A percentile compares a stretch with the other conserved stretches of the same genome.
Conservation (phyloP, 2,329 filamentous ascomycete species). For the Arthrobotrys musiformis region DNA sequence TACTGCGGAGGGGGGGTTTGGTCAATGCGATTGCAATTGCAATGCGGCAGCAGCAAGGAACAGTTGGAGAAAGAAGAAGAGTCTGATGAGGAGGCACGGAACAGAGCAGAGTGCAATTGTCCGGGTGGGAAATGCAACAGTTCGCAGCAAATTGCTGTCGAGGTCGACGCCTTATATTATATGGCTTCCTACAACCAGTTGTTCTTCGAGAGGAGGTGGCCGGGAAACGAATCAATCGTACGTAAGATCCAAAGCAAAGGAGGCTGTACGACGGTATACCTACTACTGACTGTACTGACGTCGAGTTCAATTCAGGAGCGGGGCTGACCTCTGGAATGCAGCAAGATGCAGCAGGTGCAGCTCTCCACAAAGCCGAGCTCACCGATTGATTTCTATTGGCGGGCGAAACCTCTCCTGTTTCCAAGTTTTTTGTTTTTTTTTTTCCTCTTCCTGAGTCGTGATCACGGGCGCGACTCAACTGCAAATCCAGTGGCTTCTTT, state of each 20-base stretch:
- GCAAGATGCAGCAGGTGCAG: constrained; percentile 7
- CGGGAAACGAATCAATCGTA: constrained; percentile 18
- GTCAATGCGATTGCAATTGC: not conserved
- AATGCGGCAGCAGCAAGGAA: not conserved
- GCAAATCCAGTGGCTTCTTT: not conserved
- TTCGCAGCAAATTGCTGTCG: constrained; percentile 5
- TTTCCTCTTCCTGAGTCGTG: not conserved
- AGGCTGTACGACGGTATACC: constrained; percentile 25
- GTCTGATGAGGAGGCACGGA: too few species aligned
- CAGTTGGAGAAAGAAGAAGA: too few species aligned
- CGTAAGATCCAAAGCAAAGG: not conserved
- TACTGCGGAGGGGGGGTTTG: too few species aligned
- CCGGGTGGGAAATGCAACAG: constrained; percentile 38
- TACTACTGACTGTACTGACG: constrained; percentile 7
- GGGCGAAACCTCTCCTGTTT: constrained; percentile 34
- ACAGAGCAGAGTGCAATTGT: too few species aligned
- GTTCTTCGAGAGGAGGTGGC: not conserved
- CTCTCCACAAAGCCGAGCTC: constrained; percentile 25
- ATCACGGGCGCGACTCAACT: constrained; percentile 7
- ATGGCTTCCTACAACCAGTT: not conserved
- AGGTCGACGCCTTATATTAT: constrained; percentile 1
- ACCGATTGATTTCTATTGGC: constrained; percentile 34
- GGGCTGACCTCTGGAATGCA: constrained; percentile 41
- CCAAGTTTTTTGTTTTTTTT: constrained; percentile 16
- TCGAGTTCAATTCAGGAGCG: constrained; percentile 36